These are phyloP conservation scores for Saccharomyces hybrid DNA, from an alignment of 1,139 yeast species.

Conservation along the genomic window DNA sequence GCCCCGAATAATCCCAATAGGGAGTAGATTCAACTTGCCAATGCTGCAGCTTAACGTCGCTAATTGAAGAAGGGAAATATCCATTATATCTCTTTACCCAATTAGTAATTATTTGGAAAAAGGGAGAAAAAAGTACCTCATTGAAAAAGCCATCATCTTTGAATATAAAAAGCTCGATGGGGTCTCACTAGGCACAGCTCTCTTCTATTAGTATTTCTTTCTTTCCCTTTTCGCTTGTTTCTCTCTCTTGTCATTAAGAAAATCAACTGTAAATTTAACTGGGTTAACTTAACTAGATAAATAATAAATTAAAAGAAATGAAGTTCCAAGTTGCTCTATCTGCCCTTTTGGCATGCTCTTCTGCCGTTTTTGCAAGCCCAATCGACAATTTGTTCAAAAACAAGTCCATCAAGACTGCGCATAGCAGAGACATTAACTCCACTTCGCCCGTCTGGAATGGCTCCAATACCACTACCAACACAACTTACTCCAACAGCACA, in stretches of 20 bases:
- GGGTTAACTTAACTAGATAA: background rate
- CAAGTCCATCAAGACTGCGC: background rate
- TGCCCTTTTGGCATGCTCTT: slow-evolving; percentile 15
- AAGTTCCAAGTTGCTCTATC: slow-evolving; percentile 11
- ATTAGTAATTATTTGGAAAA: background rate
- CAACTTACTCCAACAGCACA: slow-evolving; percentile 6
- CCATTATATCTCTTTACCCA: background rate
- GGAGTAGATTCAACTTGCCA: background rate
- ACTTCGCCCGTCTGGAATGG: background rate
- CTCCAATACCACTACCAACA: background rate
- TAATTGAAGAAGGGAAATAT: background rate
- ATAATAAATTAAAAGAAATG: slow-evolving; percentile 5
- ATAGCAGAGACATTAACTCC: background rate
- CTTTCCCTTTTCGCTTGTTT: no score
- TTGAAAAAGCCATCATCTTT: background rate
- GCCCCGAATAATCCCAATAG: background rate
- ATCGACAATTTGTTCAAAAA: slow-evolving; percentile 7
- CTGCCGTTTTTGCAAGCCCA: slow-evolving; percentile 19
- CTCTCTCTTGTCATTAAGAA: no score
- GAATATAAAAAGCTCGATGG: background rate
- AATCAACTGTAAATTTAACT: no score
- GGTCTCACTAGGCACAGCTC: background rate
- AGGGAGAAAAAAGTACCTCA: slow-evolving; percentile 1
- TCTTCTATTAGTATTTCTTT: background rate
- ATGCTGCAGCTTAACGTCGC: background rate